phyloP scores from a whole-genome alignment of 2,329 filamentous ascomycete genomes.

The Penicillium brasilianum region DNA sequence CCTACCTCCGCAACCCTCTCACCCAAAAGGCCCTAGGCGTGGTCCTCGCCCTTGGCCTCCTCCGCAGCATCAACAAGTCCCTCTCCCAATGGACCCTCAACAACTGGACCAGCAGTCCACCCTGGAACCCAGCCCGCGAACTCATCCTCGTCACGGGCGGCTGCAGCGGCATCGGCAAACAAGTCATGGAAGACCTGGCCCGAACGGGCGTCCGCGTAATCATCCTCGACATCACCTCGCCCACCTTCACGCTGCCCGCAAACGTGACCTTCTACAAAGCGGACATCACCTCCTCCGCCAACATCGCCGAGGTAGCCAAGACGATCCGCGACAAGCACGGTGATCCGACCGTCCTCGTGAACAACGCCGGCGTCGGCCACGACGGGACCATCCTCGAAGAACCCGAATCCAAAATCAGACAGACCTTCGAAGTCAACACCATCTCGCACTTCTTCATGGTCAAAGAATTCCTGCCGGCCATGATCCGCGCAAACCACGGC shows the following conservation, averaged over 20 bases:
- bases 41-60: slow-evolving; percentile 30
- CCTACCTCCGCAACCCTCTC: slow-evolving; percentile 33
- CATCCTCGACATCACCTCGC: slow-evolving; percentile 47
- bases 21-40: slow-evolving; percentile 35
- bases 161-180: slow-evolving; percentile 46
- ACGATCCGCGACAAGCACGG: slow-evolving; percentile 48
- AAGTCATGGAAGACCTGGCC: slow-evolving; percentile 41
- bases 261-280: slow-evolving; percentile 45
- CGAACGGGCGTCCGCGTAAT: slow-evolving; percentile 38
- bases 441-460: slow-evolving; percentile 58
- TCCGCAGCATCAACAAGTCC: slow-evolving; percentile 36
- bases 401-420: slow-evolving; percentile 50
- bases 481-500: slow-evolving; percentile 58
- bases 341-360: slow-evolving; percentile 54
- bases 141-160: slow-evolving; percentile 46
- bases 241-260: slow-evolving; percentile 36
- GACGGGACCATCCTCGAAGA: slow-evolving; percentile 55
- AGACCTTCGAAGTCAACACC: slow-evolving; percentile 59
- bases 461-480: slow-evolving; percentile 58
- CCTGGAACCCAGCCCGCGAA: slow-evolving; percentile 37
- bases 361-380: slow-evolving; percentile 57
- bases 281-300: slow-evolving; percentile 44
- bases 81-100: slow-evolving; percentile 38
- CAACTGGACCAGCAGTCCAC: slow-evolving; percentile 35
- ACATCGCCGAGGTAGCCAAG: slow-evolving; percentile 40